These are phyloP conservation scores for Ramularia collo-cygni DNA, from an alignment of 2,329 filamentous ascomycete genomes.

Conservation along the genomic window DNA sequence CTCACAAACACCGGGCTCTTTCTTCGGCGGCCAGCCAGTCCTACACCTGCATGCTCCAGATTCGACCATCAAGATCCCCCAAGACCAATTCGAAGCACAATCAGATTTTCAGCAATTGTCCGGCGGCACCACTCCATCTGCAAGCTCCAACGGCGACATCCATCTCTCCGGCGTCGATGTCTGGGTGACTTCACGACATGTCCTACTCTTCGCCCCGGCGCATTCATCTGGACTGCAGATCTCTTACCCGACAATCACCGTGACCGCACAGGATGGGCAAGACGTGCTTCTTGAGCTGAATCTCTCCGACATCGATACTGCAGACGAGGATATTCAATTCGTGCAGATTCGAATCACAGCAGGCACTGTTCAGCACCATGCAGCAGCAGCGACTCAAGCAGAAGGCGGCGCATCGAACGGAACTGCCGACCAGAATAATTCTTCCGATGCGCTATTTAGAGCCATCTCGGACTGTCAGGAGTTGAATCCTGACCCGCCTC, in stretches of 20 bases:
- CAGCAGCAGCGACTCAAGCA: slow-evolving; percentile 9
- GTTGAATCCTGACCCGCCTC: slow-evolving; percentile 63
- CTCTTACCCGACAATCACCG: slow-evolving; percentile 66
- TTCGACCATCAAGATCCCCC: slow-evolving; percentile 53
- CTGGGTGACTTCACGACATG: slow-evolving; percentile 42
- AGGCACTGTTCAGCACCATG: slow-evolving; percentile 9
- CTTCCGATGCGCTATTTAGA: slow-evolving; percentile 50
- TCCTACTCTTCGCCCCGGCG: slow-evolving; percentile 52
- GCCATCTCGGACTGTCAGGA: slow-evolving; percentile 70
- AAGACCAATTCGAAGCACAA: slow-evolving; percentile 48
- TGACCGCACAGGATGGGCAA: slow-evolving; percentile 63
- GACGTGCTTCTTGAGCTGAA: slow-evolving; percentile 63
- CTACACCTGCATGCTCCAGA: slow-evolving; percentile 55
- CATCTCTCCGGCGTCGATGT: slow-evolving; percentile 33
- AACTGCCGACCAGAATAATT: slow-evolving; percentile 5
- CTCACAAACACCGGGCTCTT: slow-evolving; percentile 63
- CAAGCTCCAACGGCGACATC: slow-evolving; percentile 17
- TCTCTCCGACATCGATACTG: slow-evolving; percentile 50
- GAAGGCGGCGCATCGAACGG: slow-evolving; percentile 2
- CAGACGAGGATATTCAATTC: slow-evolving; percentile 58
- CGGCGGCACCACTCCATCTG: slow-evolving; percentile 1
- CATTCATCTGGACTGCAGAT: slow-evolving; percentile 58
- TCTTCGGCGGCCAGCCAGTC: slow-evolving; percentile 64
- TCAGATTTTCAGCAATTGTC: slow-evolving; percentile 22
- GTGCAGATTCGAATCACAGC: slow-evolving; percentile 64